Evolutionary conservation across 2,329 filamentous ascomycete genomes (phyloP).

Genomic region (Apiospora marii): DNA sequence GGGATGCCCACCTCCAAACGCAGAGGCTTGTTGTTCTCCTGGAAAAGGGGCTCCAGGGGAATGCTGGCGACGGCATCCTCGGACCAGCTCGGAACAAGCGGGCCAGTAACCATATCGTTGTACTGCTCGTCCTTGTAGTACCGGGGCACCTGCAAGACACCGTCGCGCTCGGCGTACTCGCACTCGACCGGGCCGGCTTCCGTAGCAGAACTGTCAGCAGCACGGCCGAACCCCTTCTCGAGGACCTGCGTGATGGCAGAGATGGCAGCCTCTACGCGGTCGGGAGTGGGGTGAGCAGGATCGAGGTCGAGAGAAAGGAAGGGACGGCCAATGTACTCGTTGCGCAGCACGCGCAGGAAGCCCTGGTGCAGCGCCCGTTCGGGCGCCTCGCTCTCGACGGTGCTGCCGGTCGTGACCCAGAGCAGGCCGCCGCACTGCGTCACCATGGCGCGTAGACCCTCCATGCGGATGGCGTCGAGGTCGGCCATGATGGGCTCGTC

Average conservation of each 20-base stretch:
- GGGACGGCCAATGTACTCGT: slow-evolving; percentile 23
- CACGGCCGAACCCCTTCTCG: not conserved
- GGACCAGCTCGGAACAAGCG: too few species aligned
- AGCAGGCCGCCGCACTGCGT: not conserved
- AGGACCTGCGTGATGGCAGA: not conserved
- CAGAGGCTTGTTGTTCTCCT: not conserved
- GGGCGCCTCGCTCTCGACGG: slow-evolving; percentile 22
- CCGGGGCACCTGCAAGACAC: not conserved
- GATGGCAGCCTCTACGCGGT: not conserved
- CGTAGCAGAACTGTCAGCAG: not conserved
- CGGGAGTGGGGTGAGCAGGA: too few species aligned
- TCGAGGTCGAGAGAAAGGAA: not conserved
- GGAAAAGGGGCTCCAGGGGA: too few species aligned
- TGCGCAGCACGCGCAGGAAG: slow-evolving; percentile 29
- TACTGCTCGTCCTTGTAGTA: not conserved
- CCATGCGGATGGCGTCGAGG: not conserved
- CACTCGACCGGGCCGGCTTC: not conserved
- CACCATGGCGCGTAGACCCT: not conserved
- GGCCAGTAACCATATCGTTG: not conserved
- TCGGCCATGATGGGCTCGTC: not conserved
- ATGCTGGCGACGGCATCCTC: not conserved
- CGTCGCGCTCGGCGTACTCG: slow-evolving; percentile 2
- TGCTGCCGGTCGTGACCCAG: slow-evolving; percentile 26
- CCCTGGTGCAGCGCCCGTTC: slow-evolving; percentile 24
- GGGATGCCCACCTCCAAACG: slow-evolving; percentile 26